Base-by-base conservation (phyloP, 768 basidiomycete species). In the Terana coerulea region DNA sequence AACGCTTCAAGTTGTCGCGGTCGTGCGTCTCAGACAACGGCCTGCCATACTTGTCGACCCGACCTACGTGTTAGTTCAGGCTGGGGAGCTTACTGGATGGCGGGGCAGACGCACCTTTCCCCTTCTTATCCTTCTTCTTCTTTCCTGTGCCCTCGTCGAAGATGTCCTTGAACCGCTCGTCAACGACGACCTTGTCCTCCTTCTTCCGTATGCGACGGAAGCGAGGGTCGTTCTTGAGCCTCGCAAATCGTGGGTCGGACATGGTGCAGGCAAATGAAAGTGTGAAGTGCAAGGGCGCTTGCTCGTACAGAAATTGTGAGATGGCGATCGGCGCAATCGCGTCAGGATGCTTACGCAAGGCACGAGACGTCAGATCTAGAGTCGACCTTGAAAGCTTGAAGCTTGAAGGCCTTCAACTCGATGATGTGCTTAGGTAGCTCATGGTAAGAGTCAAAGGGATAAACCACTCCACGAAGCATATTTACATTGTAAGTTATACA, bases 31-130 rank as follows among this genome's bases (percentile, higher is more conserved):
- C 72, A 19, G 85, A 77, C 6, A 94, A 61, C 11, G 74, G 71
- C 47, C 93, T 81, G 28, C 94, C 94, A 67, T 94, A 95, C 69
- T 95, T 95, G 74, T 97, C 94, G 44, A 94, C 89, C 41, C 75
- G 78, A 17, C 73, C 80, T 80, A 66, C 65, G 67, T 3, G 36
- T 49, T 34, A 49, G 36, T 48, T n/a, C n/a, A 33, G 31, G 25
- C 10, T 29, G 35, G 9, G 29, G 31, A n/a, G n/a, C n/a, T n/a
- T 26, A 19, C 24, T 24, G 17, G 17, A 3, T 19, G 26, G 5
- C 2, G 10, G n/a, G 47, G n/a, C 4, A 12, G 26, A 30, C 47
- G 47, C 47, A 57, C 57, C 60, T 50, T 52, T 39, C 34, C 51
- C 59, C 60, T 64, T 64, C 56, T 56, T 45, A 45, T 60, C 55